phyloP scores from a whole-genome alignment of 148 eudicot genomes.

The Chenopodium formosanum region DNA sequence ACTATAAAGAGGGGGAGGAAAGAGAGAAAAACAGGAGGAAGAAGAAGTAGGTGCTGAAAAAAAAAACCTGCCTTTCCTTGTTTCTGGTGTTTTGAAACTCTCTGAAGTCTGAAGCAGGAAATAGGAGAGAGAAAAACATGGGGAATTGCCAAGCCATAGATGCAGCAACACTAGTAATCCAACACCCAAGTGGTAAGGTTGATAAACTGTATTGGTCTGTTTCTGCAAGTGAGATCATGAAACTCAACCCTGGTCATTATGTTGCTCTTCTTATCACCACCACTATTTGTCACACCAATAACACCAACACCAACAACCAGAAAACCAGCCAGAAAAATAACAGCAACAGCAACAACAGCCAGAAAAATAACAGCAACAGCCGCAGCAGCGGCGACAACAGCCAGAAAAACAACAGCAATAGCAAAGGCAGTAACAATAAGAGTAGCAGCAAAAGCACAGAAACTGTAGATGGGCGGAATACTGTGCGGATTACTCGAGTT shows the following conservation, averaged over 20 bases:
- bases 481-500: constrained; percentile 69
- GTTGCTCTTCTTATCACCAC: constrained; percentile 94
- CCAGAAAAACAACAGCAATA: constrained; percentile 12
- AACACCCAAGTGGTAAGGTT: constrained; percentile 68
- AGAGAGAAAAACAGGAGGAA: background rate
- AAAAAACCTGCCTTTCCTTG: background rate
- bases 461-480: constrained; percentile 19
- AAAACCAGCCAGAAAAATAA: background rate
- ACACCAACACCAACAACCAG: constrained; percentile 11
- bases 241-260: constrained; percentile 79
- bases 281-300: constrained; percentile 42
- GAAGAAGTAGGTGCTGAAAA: background rate
- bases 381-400: background rate
- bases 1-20: background rate
- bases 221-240: constrained; percentile 71
- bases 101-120: too few relatives aligned
- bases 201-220: constrained; percentile 61
- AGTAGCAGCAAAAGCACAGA: constrained; percentile 5
- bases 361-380: background rate
- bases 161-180: constrained; percentile 74
- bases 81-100: background rate
- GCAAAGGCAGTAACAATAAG: constrained; percentile 8
- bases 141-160: constrained; percentile 98
- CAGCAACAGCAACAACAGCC: background rate
- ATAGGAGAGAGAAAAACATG: constrained; percentile 45